A percentile compares a stretch with the other conserved stretches of the same genome.
phyloP scores from a whole-genome alignment of 179 eudicot species.

The Beta lomatogona region DNA sequence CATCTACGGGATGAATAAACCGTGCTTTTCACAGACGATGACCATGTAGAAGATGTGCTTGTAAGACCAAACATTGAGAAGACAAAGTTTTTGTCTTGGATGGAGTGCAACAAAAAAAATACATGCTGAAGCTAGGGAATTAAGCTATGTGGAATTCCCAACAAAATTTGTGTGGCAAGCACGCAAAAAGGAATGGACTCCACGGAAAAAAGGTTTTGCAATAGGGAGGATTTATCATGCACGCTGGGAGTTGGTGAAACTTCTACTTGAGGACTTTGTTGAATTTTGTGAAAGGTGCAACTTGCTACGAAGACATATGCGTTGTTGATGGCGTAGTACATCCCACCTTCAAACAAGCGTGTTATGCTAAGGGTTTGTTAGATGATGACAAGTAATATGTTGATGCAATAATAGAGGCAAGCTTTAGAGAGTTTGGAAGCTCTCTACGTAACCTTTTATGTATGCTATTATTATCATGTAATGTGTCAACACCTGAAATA shows the following conservation, averaged over 20 bases:
- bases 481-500: not conserved
- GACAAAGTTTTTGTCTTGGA: not conserved
- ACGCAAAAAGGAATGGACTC: not conserved
- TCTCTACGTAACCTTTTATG: not conserved
- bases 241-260: not conserved
- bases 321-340: not conserved
- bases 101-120: not conserved
- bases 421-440: no score
- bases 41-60: not conserved
- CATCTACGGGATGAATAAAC: not conserved
- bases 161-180: not conserved
- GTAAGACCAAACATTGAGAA: not conserved
- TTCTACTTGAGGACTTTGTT: not conserved
- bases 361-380: slow-evolving; percentile 15
- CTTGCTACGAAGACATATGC: slow-evolving; percentile 1
- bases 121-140: not conserved
- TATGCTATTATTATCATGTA: not conserved
- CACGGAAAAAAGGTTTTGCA: not conserved
- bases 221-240: not conserved
- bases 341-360: slow-evolving; percentile 12
- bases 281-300: not conserved
- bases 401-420: no score
- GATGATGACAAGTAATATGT: slow-evolving; percentile 24
- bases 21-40: not conserved
- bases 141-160: not conserved